Evolutionary conservation across 176 grass and related monocot genomes (phyloP), one percentile per base, ranked within the genome.

Genomic region (Alopecurus myosuroides): DNA sequence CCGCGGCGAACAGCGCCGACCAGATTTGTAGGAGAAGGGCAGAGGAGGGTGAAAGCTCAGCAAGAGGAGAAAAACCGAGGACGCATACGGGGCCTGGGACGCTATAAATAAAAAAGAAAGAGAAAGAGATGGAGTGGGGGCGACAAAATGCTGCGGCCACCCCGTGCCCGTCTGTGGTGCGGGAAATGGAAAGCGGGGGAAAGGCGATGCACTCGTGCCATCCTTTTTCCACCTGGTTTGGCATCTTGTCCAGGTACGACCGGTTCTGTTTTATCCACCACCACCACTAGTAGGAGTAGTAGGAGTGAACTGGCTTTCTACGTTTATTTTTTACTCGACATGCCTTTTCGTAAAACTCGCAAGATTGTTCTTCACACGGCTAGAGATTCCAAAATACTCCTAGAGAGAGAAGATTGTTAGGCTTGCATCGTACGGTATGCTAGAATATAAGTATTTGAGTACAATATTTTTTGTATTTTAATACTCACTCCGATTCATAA

Each of bases 1-100:
- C 78, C 88, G 88, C 78, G 36, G 84, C 55, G 56, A 78, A 72
- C 80, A 67, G 72, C 83, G 80, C 66, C 57, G 76, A 87, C 75
- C 81, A 85, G 68, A 69, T 90, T 86, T 79, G 88, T 34, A 44
- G 75, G 70, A 42, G 60, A 63, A 40, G 36, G 36, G 3, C 3
- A 49, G 46, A 49, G 46, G 15, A 49, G 83, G n/a, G 56, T 46
- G 45, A 39, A 70, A 70, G 76, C 34, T 81, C 50, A 41, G 58
- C 57, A 63, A 7, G 61, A 33, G 42, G 55, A 76, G 84, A 64
- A 79, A 80, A 90, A 73, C 66, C 69, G 80, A 51, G 80, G 66
- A 87, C 85, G 89, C 85, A 41, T 29, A 45, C 73, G 73, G 44
- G 35, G 56, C 13, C n/a, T 53, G 51, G 17, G 18, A 9, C 25